A percentile compares a stretch with the other conserved stretches of the same genome.
phyloP scores from a whole-genome alignment of 768 basidiomycete species.

The Podaxis sp. region DNA sequence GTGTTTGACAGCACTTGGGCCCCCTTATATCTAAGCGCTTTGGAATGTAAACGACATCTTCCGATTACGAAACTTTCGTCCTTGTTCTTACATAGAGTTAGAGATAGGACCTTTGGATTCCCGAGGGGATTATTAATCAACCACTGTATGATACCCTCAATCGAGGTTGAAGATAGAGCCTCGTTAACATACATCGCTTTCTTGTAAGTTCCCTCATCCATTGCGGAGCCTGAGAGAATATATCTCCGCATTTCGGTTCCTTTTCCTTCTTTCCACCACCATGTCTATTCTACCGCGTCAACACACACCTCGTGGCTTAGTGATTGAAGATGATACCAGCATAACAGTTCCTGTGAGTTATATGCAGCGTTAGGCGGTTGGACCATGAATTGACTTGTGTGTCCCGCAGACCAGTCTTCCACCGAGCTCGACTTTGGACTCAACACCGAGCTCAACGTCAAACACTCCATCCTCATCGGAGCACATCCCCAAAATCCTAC shows the following conservation, averaged over 20 bases:
- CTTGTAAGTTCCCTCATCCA: background rate
- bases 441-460: too few species aligned
- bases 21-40: constrained; percentile 46
- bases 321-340: background rate
- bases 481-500: too few species aligned
- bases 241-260: too few species aligned
- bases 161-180: background rate
- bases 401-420: too few species aligned
- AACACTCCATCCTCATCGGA: too few species aligned
- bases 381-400: too few species aligned
- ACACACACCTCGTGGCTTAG: background rate
- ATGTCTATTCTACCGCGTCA: background rate
- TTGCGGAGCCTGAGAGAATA: too few species aligned
- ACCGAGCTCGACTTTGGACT: too few species aligned
- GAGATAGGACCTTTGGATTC: constrained; percentile 1
- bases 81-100: constrained; percentile 10
- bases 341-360: background rate
- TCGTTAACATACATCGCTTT: background rate
- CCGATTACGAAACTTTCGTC: background rate
- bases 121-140: background rate
- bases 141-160: background rate
- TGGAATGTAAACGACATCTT: background rate
- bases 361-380: too few species aligned
- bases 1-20: constrained; percentile 42
- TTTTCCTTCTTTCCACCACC: background rate